Conservation (phyloP, 352 stramenopile genomes). For the Globisporangium megalacanthum region DNA sequence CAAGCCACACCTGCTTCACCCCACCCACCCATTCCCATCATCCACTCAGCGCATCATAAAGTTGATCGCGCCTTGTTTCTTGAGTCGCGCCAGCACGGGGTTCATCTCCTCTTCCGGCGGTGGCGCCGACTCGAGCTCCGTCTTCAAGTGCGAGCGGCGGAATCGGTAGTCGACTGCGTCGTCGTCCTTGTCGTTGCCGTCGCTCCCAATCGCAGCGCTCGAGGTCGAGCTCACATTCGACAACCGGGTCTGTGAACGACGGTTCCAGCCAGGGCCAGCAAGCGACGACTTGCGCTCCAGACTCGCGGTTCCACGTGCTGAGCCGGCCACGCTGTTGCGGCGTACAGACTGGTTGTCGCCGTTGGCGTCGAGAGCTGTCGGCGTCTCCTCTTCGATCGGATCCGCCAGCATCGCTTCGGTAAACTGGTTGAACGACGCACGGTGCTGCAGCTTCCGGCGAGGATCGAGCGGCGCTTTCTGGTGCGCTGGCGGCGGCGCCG, state of each 20-base stretch:
- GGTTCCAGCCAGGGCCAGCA: conserved; percentile 16
- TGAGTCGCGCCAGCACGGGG: conserved; percentile 65
- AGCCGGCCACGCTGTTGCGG: background rate
- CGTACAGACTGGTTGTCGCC: conserved; percentile 7
- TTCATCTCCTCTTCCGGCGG: conserved; percentile 44
- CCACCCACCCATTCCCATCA: background rate
- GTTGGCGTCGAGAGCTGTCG: conserved; percentile 42
- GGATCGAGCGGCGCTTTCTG: conserved; percentile 38
- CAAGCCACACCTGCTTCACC: background rate
- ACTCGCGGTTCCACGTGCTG: conserved; percentile 1
- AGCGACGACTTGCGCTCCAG: conserved; percentile 20
- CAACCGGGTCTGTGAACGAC: conserved; percentile 10
- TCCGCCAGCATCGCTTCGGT: conserved; percentile 35
- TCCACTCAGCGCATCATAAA: conserved; percentile 67
- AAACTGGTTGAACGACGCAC: conserved; percentile 59
- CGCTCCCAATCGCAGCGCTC: conserved; percentile 7
- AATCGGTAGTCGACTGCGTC: conserved; percentile 25
- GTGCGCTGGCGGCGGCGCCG: conserved; percentile 14
- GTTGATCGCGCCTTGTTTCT: conserved; percentile 79
- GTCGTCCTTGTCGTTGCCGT: conserved; percentile 31
- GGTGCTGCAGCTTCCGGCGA: conserved; percentile 58
- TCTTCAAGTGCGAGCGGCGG: conserved; percentile 40
- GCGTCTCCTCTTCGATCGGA: conserved; percentile 61
- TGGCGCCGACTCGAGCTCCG: conserved; percentile 31
- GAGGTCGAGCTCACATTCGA: conserved; percentile 26